Conservation (phyloP, 306 rosid species). For the Pterocarpus macrocarpus region DNA sequence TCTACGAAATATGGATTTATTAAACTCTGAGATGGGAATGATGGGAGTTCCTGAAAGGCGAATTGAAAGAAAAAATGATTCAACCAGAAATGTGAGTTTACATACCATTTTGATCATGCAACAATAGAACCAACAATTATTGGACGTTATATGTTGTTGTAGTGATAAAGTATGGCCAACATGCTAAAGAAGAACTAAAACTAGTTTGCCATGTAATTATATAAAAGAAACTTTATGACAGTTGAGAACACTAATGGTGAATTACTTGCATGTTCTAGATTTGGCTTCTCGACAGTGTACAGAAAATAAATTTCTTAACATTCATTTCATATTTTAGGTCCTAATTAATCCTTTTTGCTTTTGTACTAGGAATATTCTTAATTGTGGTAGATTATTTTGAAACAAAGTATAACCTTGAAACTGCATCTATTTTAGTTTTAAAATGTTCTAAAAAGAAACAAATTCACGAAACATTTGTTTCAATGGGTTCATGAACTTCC, state of each 20-base stretch:
- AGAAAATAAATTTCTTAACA: not conserved
- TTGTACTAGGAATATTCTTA: not conserved
- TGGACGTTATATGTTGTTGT: not conserved
- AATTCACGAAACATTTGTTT: not conserved
- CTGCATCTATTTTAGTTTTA: not conserved
- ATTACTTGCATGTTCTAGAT: no score
- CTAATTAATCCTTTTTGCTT: not conserved
- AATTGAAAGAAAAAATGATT: not conserved
- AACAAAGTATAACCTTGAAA: not conserved
- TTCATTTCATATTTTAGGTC: not conserved
- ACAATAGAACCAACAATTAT: not conserved
- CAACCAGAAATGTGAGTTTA: not conserved
- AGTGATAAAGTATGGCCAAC: not conserved
- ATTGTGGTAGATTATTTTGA: not conserved
- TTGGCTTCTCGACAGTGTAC: not conserved
- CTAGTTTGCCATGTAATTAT: not conserved
- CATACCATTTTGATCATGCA: constrained; percentile 7
- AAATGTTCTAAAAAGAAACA: not conserved
- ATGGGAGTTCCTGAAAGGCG: constrained; percentile 58
- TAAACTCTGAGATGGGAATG: constrained; percentile 68
- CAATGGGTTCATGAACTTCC: not conserved
- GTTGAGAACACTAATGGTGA: not conserved
- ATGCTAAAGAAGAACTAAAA: constrained; percentile 6
- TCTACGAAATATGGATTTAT: constrained; percentile 57
- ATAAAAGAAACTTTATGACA: not conserved